Conservation (phyloP, 805 yeast genomes). For the Ogataea henricii region DNA sequence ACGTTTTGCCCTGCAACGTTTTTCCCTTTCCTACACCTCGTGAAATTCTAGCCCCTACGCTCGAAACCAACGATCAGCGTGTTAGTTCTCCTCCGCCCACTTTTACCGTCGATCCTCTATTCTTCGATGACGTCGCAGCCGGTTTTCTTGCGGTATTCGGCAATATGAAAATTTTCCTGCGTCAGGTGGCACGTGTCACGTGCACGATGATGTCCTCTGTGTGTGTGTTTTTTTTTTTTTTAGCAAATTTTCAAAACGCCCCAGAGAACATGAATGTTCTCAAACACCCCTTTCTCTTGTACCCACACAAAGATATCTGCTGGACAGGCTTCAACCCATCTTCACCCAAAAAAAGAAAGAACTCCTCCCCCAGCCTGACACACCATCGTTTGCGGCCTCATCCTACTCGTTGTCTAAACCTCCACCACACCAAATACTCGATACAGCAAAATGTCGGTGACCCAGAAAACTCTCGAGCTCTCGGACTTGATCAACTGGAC, state of each 20-base stretch:
- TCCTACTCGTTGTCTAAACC: no score
- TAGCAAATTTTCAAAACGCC: constrained; percentile 9
- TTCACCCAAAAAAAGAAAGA: background rate
- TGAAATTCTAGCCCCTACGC: no score
- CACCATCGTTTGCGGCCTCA: no score
- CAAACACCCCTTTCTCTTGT: background rate
- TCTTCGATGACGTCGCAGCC: background rate
- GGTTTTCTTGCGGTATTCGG: background rate
- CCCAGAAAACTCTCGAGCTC: constrained; percentile 37
- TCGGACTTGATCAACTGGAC: constrained; percentile 83
- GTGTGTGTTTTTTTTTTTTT: background rate
- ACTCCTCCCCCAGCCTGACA: no score
- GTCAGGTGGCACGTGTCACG: constrained; percentile 1
- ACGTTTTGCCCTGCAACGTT: no score
- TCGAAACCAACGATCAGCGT: no score
- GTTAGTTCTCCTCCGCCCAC: background rate
- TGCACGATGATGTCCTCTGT: background rate
- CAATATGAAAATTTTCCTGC: background rate
- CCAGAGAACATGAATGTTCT: background rate
- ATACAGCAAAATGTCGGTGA: constrained; percentile 22
- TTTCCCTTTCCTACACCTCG: no score
- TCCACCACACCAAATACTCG: background rate
- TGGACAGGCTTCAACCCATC: constrained; percentile 1
- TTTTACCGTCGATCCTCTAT: background rate
- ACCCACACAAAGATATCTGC: background rate